Percentiles rank a stretch among this genome's conserved stretches.
phyloP scores from a whole-genome alignment of 2,329 filamentous ascomycete genomes.

The Rosellinia necatrix region DNA sequence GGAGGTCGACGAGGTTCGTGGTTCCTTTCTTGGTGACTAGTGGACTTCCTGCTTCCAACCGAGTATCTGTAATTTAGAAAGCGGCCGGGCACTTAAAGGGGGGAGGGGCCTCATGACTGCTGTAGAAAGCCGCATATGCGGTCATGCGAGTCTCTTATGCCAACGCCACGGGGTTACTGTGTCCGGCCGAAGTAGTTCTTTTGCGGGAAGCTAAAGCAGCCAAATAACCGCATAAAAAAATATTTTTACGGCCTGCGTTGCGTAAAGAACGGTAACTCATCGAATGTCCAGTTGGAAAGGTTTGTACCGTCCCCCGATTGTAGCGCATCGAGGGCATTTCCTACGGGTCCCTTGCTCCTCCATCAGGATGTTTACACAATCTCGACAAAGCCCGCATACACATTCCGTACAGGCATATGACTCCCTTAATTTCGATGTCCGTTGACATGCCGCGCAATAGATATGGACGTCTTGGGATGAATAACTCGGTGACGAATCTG shows the following conservation, averaged over 20 bases:
- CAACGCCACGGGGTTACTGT: neutral
- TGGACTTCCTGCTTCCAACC: neutral
- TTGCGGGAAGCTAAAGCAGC: neutral
- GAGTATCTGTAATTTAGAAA: neutral
- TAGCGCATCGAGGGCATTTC: conserved; percentile 79
- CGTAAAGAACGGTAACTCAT: conserved; percentile 47
- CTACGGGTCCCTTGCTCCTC: conserved; percentile 75
- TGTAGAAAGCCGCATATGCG: conserved; percentile 9
- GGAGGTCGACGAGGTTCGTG: neutral
- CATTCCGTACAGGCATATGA: conserved; percentile 96
- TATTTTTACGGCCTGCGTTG: neutral
- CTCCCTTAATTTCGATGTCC: conserved; percentile 75
- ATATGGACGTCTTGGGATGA: conserved; percentile 81
- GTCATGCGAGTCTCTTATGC: neutral
- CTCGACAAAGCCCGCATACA: conserved; percentile 87
- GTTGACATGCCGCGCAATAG: conserved; percentile 87
- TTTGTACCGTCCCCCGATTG: conserved; percentile 80
- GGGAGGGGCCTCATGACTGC: neutral
- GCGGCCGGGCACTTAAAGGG: conserved; percentile 18
- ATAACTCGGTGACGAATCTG: conserved; percentile 74
- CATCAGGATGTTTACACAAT: conserved; percentile 82
- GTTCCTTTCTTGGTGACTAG: neutral
- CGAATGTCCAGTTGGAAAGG: conserved; percentile 83
- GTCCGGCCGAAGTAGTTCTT: neutral
- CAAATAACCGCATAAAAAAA: neutral